Base-by-base conservation (phyloP, 1,284 basidiomycete genomes). In the Malassezia cuniculi region DNA sequence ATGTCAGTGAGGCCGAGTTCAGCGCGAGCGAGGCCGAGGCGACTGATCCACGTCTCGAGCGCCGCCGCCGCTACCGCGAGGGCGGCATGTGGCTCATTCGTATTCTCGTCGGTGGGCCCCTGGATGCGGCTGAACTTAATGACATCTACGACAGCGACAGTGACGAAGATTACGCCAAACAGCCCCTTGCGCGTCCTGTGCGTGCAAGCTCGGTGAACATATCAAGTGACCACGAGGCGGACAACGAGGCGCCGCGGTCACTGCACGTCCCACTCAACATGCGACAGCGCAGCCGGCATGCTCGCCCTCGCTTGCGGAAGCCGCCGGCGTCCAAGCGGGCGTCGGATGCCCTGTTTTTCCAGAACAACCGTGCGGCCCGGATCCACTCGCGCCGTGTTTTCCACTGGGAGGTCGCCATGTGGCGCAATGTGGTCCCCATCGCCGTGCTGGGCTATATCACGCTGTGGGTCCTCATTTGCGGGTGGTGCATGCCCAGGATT, bases 351-450 rank as follows among this genome's bases (percentile, higher is more conserved):
- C n/a, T n/a, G 5, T 39, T 40, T 15, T 41, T 40, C 27, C 38
- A 41, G 30, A 47, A 36, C 20, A 36, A 41, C 24, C 38, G 34
- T 14, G 44, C 39, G 3, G 38, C 38, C 3, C 38, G 34, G 7
- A 47, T 47, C 17, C 38, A 35, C 31, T 38, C 36, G 3, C 38
- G 54, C 6, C 41, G 62, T 12, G 58, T 58, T 15, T 64, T 66
- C 36, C 62, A 61, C 29, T 66, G 62, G 62, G 53, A 62, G 15
- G 62, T 64, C 26, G 60, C 60, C n/a, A 50, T 66, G 26, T 48
- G 55, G 45, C 42, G 62, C 11, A 66, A 64, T 25, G 49, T 64
- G 7, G 27, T 64, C 32, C 62, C 62, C 8, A 55, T 66, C 19
- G 58, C 50, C 0, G 44, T 51, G 24, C 41, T 66, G 14, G 51